These are phyloP conservation scores for Aureobasidium uvarum DNA, from an alignment of 2,329 filamentous ascomycete species.

Conservation along the genomic window DNA sequence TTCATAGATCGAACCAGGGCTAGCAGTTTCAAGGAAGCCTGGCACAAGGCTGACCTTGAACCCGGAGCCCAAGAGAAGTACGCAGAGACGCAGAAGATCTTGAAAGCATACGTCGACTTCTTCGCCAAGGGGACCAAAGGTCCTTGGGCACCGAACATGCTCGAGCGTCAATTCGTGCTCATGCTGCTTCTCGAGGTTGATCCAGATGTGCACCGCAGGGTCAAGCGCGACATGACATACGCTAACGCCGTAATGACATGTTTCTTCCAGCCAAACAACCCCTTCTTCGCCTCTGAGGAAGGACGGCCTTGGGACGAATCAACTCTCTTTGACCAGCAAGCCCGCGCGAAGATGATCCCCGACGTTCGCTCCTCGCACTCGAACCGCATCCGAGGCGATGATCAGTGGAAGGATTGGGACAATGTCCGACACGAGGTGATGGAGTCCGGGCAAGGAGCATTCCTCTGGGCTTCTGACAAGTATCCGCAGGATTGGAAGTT, in stretches of 20 bases:
- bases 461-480: conserved; percentile 28
- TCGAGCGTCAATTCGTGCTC: conserved; percentile 26
- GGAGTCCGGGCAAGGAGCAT: neutral
- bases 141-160: conserved; percentile 19
- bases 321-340: conserved; percentile 43
- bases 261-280: conserved; percentile 41
- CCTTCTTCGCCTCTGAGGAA: conserved; percentile 41
- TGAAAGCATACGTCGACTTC: conserved; percentile 30
- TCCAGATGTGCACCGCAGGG: conserved; percentile 39
- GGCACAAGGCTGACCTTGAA: conserved; percentile 48
- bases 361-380: conserved; percentile 43
- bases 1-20: conserved; percentile 35
- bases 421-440: conserved; percentile 30
- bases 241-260: conserved; percentile 42
- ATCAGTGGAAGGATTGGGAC: conserved; percentile 41
- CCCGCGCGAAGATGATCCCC: conserved; percentile 42
- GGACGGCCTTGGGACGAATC: conserved; percentile 40
- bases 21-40: conserved; percentile 44
- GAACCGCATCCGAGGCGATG: conserved; percentile 39
- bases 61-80: conserved; percentile 43
- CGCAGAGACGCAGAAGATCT: conserved; percentile 41
- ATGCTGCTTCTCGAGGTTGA: conserved; percentile 34
- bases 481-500: conserved; percentile 30
- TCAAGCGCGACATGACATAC: conserved; percentile 42
- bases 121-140: conserved; percentile 18